Conservation (phyloP, 2,329 filamentous ascomycete genomes). For the Fusarium concolor region DNA sequence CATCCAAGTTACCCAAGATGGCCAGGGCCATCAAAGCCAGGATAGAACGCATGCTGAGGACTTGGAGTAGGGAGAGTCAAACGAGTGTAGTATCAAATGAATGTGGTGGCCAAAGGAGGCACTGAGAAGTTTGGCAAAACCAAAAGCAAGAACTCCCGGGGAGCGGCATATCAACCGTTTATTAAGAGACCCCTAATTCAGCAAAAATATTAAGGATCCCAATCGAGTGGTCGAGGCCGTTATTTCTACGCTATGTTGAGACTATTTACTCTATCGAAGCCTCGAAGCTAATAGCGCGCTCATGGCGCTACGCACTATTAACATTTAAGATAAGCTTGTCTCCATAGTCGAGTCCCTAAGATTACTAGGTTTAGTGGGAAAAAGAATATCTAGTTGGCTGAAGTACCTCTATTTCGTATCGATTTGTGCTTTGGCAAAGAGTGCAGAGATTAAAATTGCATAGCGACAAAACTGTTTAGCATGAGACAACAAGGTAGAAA, state of each 20-base stretch:
- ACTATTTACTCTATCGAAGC: slow-evolving; percentile 2
- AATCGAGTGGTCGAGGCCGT: background rate
- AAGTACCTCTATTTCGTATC: no score
- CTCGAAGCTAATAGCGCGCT: slow-evolving; percentile 1
- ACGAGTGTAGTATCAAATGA: background rate
- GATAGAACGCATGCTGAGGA: slow-evolving; percentile 8
- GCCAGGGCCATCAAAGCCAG: background rate
- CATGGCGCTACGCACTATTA: background rate
- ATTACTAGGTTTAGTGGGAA: no score
- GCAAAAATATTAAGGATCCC: no score
- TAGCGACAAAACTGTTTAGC: no score
- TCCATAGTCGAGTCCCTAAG: background rate
- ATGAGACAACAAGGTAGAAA: no score
- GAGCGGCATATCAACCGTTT: background rate
- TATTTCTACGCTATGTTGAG: background rate
- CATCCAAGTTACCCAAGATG: background rate
- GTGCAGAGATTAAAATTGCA: no score
- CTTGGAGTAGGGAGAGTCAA: no score
- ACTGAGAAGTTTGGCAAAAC: accelerated
- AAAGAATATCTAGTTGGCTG: no score
- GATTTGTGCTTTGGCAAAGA: no score
- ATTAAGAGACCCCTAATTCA: background rate
- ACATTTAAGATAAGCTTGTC: background rate
- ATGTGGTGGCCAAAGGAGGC: background rate
- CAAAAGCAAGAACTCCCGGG: accelerated